Base-by-base conservation (phyloP, 1,284 basidiomycete species). In the Laetiporus sulphureus region DNA sequence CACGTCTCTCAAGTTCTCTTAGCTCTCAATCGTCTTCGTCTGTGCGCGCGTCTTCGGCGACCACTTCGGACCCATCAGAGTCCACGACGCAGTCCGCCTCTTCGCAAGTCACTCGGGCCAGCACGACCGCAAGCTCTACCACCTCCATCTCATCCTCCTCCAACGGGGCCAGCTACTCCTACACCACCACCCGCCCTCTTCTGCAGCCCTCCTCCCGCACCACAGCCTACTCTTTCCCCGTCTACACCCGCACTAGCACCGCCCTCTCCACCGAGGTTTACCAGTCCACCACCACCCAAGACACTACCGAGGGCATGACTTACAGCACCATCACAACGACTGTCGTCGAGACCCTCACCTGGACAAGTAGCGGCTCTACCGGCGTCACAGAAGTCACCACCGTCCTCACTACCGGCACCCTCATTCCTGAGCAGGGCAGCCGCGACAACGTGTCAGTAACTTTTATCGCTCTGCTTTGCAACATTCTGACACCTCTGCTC, bases 371-470 rank as follows among this genome's bases (percentile, higher is more conserved):
- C n/a, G 42, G 38, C 5, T 34, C 29, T 8, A 45, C 48, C n/a
- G 41, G 38, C 22, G 44, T 45, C 3, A 44, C 39, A 30, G 53
- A 51, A 16, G 43, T 25, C 15, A 55, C 56, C 2, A 48, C 51
- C 15, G 42, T 52, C 19, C 32, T 55, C 23, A 42, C 50, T 4
- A 53, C 56, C 4, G 56, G 56, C 19, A 57, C 55, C 15, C 44
- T 58, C 20, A 51, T 57, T 8, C 55, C 56, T 1, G 51, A 54
- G 25, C 22, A 15, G 4, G 30, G 11, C 3, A 21, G 23, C 10
- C 36, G 47, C 23, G 31, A 41, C 12, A 48, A 50, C 32, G 27
- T 48, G 56, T 56, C 36, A 22, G 52, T 44, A 8, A 2, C 3
- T 11, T 18, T 32, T 22, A 31, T 20, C 38, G 20, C 36, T 4